Percentiles rank a stretch among this genome's conserved stretches.
These are phyloP conservation scores for Brassica nigra DNA, from an alignment of 345 rosid species.

Conservation along the genomic window DNA sequence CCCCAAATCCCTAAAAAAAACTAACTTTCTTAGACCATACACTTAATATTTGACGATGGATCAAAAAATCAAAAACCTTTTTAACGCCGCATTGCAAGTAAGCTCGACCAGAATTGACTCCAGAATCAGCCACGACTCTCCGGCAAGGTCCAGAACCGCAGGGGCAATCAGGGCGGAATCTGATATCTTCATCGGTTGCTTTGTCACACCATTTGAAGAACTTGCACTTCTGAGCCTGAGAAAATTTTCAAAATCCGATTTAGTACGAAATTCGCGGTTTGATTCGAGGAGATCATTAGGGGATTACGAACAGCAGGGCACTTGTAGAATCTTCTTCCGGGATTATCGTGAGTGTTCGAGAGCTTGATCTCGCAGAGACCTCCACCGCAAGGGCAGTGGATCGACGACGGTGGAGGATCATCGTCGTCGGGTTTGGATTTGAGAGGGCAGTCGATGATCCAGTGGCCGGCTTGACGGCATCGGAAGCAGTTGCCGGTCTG, in stretches of 20 bases:
- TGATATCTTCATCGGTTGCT: constrained; percentile 32
- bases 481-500: neutral
- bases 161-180: constrained; percentile 38
- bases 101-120: constrained; percentile 5
- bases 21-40: neutral
- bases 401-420: constrained; percentile 38
- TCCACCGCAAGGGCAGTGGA: constrained; percentile 43
- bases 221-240: constrained; percentile 10
- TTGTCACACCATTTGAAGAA: constrained; percentile 49
- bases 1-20: constrained; percentile 47
- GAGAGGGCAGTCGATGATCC: constrained; percentile 34
- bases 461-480: neutral
- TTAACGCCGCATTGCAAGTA: constrained; percentile 41
- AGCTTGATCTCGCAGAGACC: constrained; percentile 32
- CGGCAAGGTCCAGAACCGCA: constrained; percentile 50
- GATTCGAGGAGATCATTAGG: neutral
- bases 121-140: constrained; percentile 3
- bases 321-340: constrained; percentile 41
- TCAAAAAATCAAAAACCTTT: constrained; percentile 30
- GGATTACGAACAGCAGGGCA: constrained; percentile 33
- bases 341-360: constrained; percentile 27
- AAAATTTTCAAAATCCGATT: neutral
- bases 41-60: neutral
- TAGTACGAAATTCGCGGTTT: neutral
- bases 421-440: neutral